phyloP scores from a whole-genome alignment of 139 green algal species.

The Chlorella sp. region DNA sequence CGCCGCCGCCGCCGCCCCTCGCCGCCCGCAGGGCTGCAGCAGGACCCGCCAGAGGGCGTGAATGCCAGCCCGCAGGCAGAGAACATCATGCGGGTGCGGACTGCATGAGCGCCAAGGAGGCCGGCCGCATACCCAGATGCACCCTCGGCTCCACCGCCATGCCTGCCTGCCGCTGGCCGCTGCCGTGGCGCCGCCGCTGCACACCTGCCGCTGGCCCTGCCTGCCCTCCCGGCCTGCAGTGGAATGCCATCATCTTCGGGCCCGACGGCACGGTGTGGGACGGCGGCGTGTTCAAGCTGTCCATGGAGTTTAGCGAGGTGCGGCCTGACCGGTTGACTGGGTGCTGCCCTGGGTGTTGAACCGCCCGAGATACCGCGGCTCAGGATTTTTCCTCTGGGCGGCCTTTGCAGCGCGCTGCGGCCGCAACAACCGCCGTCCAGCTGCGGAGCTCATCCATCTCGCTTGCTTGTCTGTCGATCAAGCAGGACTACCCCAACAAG shows the following conservation, averaged over 20 bases:
- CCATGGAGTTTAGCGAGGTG: slow-evolving; percentile 79
- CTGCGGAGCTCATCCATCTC: too few relatives aligned
- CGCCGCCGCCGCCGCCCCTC: not conserved
- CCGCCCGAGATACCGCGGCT: too few relatives aligned
- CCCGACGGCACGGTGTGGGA: slow-evolving; percentile 97
- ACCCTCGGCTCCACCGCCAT: too few relatives aligned
- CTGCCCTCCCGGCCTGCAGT: slow-evolving; percentile 38
- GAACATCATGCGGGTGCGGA: slow-evolving; percentile 93
- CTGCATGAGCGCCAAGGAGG: not conserved
- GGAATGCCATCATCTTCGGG: slow-evolving; percentile 99
- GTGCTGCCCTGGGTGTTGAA: too few relatives aligned
- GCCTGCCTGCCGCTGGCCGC: too few relatives aligned
- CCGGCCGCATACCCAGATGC: not conserved
- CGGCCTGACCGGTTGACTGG: too few relatives aligned
- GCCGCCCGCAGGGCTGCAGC: slow-evolving; percentile 65
- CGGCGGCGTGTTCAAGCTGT: slow-evolving; percentile 96
- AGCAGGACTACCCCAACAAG: slow-evolving; percentile 99
- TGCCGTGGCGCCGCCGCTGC: too few relatives aligned
- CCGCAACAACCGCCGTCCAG: too few relatives aligned
- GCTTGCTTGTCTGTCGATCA: too few relatives aligned
- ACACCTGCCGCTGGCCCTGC: too few relatives aligned
- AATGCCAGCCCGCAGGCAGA: slow-evolving; percentile 90
- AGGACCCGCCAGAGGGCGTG: slow-evolving; percentile 94
- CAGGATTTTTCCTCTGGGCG: too few relatives aligned
- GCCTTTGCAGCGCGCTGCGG: too few relatives aligned